Evolutionary conservation across 306 rosid genomes (phyloP), one percentile per base, ranked within the genome.

Genomic region (Mimosa bimucronata): DNA sequence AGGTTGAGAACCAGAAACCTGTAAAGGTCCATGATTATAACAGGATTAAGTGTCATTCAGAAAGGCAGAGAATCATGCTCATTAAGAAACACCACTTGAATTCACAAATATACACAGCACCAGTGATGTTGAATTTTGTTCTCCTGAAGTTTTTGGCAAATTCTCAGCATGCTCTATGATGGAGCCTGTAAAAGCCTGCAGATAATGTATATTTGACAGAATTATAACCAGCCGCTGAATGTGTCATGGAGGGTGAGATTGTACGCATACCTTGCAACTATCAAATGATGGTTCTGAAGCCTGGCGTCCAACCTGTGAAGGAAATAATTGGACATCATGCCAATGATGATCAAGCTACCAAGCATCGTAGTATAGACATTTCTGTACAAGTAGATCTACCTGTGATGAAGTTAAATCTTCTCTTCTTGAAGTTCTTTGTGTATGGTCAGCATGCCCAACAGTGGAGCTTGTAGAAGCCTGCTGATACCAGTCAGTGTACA

Each of bases 181-280:
- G 37, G 97, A 91, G 71, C 97, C 98, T 29, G 93, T 86, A 84
- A 92, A 94, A 86, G 97, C 97, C 98, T 94, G 84, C 79, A 78
- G 42, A 85, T 34, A 75, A 79, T 5, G 64, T 48, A 76, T 42
- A 65, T 41, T 69, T 6, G 14, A 61, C 42, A 77, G n/a, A 30
- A 64, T 42, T 12, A 77, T 12, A 41, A n/a, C 6, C 23, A 19
- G 42, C 71, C 19, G 58, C 73, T 16, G 21, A 46, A 25, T 57
- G 74, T 40, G 67, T 7, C 64, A 61, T 66, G 23, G 31, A 14
- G 23, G 45, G 19, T 10, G 23, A 15, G 28, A 60, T 50, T 66
- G 12, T 6, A 53, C 71, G 75, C 85, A 66, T 67, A 93, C 97
- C 86, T 80, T 91, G 66, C 69, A 58, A 66, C 90, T 71, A 79